Base-by-base conservation (phyloP, 306 rosid genomes). In the Pterocarpus santalinus region DNA sequence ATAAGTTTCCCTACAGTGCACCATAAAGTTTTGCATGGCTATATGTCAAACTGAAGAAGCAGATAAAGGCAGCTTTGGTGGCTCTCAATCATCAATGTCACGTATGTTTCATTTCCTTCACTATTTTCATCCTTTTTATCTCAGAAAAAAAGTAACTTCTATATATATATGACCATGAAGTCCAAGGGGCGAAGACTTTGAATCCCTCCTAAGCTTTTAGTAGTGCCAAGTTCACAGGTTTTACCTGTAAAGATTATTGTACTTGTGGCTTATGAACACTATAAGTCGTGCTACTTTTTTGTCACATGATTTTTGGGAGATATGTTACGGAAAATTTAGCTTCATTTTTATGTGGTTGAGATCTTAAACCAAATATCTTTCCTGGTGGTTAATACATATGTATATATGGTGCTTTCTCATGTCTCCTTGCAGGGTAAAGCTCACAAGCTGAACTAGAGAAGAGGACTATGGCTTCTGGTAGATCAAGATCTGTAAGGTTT, bases 401-500 rank as follows among this genome's bases (percentile, higher is more conserved):
- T 82, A 76, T 80, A 77, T 67, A 75, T 74, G 46, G 56, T 41
- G 61, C 14, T 80, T 69, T 22, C 56, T 39, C 5, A 62, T 73
- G 46, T 76, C 66, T 43, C 69, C 76, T 33, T 70, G 65, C 73
- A 57, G 66, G 78, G 35, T 79, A 70, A 57, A 65, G 56, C 69
- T 72, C 65, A 72, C 51, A 49, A 72, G 44, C 33, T 81, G 55
- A 81, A 64, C 69, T n/a, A 39, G 52, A 82, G 17, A 62, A 34
- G 47, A 81, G 35, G 15, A 43, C 76, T 12, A 87, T 90, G 91
- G 79, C 65, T 79, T 73, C 65, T 16, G 76, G 49, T 65, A 67
- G 55, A 77, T 86, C 93, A 86, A 77, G 84, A 81, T 79, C 85
- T n/a, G 88, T 84, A 33, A 87, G 91, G 93, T 87, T 63, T 85